Conservation (phyloP, 768 basidiomycete species). For the Leccinellum rugosiceps region DNA sequence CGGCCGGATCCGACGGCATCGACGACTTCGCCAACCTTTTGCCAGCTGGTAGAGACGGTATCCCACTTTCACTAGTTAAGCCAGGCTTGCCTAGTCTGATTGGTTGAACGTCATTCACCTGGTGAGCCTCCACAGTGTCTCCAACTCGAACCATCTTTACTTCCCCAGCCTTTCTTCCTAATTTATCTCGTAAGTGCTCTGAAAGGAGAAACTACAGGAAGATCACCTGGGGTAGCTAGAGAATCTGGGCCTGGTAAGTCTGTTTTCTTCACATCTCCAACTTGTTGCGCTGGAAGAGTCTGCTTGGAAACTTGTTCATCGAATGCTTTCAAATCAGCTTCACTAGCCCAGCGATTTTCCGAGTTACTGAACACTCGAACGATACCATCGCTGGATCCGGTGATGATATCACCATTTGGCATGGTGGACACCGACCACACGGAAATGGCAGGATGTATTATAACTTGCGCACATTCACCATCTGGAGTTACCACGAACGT, state of each 20-base stretch:
- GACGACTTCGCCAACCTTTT: slow-evolving; percentile 93
- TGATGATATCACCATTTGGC: slow-evolving; percentile 90
- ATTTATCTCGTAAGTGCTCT: slow-evolving; percentile 7
- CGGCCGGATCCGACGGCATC: slow-evolving; percentile 90
- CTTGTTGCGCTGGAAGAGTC: slow-evolving; percentile 77
- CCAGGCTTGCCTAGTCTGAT: not conserved
- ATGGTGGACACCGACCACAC: slow-evolving; percentile 91
- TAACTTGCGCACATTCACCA: slow-evolving; percentile 83
- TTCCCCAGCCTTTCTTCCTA: slow-evolving; percentile 91
- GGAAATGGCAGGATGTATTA: slow-evolving; percentile 94
- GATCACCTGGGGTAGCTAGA: slow-evolving; percentile 61
- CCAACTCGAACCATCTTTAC: slow-evolving; percentile 87
- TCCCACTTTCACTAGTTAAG: slow-evolving; percentile 69
- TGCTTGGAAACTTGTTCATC: slow-evolving; percentile 77
- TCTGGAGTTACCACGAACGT: slow-evolving; percentile 41
- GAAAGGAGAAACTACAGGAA: not conserved
- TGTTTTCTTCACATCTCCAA: slow-evolving; percentile 90
- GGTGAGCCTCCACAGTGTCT: slow-evolving; percentile 83
- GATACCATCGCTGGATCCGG: slow-evolving; percentile 83
- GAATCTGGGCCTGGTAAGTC: slow-evolving; percentile 89
- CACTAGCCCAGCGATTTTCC: slow-evolving; percentile 70
- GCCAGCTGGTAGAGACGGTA: slow-evolving; percentile 62
- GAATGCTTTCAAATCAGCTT: slow-evolving; percentile 60
- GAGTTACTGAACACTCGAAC: slow-evolving; percentile 82
- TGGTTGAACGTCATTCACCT: slow-evolving; percentile 46